These are phyloP conservation scores for Stropharia rugosoannulata DNA, from an alignment of 768 basidiomycete genomes.

Conservation along the genomic window DNA sequence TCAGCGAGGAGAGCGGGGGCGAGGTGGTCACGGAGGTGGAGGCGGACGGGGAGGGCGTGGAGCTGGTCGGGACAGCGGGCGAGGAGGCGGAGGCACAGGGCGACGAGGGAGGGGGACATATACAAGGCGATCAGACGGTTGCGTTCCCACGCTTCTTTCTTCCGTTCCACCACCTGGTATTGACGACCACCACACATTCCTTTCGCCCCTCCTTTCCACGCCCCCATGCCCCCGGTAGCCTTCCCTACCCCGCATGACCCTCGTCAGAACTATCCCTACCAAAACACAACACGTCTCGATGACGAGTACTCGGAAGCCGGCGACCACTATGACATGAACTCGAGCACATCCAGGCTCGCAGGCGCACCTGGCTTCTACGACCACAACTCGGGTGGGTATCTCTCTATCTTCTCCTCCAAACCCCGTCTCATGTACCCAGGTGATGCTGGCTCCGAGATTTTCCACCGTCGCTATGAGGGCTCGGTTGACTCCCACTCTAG, in stretches of 20 bases:
- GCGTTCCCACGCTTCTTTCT: slow-evolving; percentile 19
- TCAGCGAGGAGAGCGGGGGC: slow-evolving; percentile 35
- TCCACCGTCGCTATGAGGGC: slow-evolving; percentile 48
- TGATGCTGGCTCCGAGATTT: slow-evolving; percentile 30
- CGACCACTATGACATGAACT: slow-evolving; percentile 54
- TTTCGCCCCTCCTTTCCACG: slow-evolving; percentile 18
- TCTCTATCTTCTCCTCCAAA: not conserved
- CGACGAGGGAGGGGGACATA: slow-evolving; percentile 51
- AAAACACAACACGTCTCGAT: slow-evolving; percentile 30
- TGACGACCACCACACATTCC: slow-evolving; percentile 20
- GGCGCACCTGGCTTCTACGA: slow-evolving; percentile 42
- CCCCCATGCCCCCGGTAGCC: slow-evolving; percentile 18
- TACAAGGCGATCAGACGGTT: not conserved
- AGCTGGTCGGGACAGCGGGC: slow-evolving; percentile 44
- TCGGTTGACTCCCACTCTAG: slow-evolving; percentile 64
- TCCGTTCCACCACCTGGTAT: slow-evolving; percentile 18
- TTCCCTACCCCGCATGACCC: slow-evolving; percentile 19
- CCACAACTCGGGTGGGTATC: slow-evolving; percentile 27
- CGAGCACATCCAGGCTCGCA: slow-evolving; percentile 57
- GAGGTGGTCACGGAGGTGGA: slow-evolving; percentile 37
- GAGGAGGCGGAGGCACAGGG: slow-evolving; percentile 49
- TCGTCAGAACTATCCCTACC: slow-evolving; percentile 21
- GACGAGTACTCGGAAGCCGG: slow-evolving; percentile 51
- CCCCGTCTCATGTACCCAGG: slow-evolving; percentile 14
- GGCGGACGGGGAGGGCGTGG: slow-evolving; percentile 30